Conservation (phyloP, 2,329 filamentous ascomycete genomes). For the Trichoderma sp. region DNA sequence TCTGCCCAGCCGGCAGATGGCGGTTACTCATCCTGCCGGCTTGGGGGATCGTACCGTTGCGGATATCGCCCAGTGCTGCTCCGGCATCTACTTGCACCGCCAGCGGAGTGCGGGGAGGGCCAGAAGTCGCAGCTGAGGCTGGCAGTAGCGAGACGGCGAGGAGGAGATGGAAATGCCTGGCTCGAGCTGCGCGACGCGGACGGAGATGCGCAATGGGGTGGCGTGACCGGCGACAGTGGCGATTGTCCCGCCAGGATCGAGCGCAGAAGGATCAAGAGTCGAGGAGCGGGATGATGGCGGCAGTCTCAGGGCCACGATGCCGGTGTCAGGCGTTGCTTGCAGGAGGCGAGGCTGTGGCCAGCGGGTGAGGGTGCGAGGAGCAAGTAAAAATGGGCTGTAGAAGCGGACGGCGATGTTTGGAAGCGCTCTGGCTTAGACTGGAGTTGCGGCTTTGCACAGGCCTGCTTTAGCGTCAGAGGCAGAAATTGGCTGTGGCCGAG, state of each 20-base stretch:
- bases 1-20: conserved; percentile 77
- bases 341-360: background rate
- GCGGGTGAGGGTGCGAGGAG: background rate
- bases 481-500: conserved; percentile 28
- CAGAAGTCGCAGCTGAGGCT: background rate
- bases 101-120: conserved; percentile 13
- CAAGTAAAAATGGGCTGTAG: conserved; percentile 17
- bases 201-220: conserved; percentile 13
- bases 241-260: background rate
- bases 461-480: conserved; percentile 34
- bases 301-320: conserved; percentile 16
- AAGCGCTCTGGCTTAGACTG: background rate
- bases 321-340: background rate
- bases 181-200: conserved; percentile 19
- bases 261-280: background rate
- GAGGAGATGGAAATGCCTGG: background rate
- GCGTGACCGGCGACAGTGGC: conserved; percentile 6
- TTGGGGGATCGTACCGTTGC: conserved; percentile 48
- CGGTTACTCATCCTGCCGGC: conserved; percentile 76
- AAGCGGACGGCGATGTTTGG: conserved; percentile 17
- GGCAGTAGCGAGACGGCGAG: background rate
- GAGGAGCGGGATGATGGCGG: background rate
- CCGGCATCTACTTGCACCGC: conserved; percentile 33
- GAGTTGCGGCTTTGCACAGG: conserved; percentile 22
- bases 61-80: conserved; percentile 40